Base-by-base conservation (phyloP, 768 basidiomycete species). In the Serendipita sp. region DNA sequence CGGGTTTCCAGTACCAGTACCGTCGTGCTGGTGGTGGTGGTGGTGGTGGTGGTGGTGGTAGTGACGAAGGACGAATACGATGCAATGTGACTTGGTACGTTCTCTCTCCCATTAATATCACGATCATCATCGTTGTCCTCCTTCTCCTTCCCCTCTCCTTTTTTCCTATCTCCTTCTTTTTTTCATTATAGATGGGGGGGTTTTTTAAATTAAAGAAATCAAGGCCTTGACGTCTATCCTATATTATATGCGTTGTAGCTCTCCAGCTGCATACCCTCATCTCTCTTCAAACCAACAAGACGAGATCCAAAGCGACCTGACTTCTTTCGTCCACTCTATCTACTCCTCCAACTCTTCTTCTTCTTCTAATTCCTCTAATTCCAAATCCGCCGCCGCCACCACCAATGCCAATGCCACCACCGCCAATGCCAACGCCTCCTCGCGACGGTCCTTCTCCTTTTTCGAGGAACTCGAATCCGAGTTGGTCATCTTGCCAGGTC, bases 81-180 rank as follows among this genome's bases (percentile, higher is more conserved):
- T 88, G 87, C 71, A 78, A 78, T 7, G 89, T 91, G 28, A 81
- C 83, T 67, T 92, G 90, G 90, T 91, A 74, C 69, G 85, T 78
- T 18, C 23, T 23, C 23, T 1, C 23, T 23, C 48, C n/a, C 44
- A 64, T 51, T 44, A n/a, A 34, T 16, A 54, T 36, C 36, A 18
- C 18, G 10, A 13, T 23, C 23, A 23, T 23, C 23, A 1, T 23
- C 23, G 1, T 23, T 2, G 23, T 41, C 32, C n/a, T 58, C 30
- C 36, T 7, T 52, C 18, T 23, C 48, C 32, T n/a, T 41, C 13
- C 41, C 41, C 41, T 41, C 38, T 13, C 2, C 2, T 41, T 41
- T 41, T 41, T 41, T 41, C 41, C 13, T 41, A 5, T 13, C 2
- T 13, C 41, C 41, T 41, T 41, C 38, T 41, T 13, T 5, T 13